phyloP scores from a whole-genome alignment of 208 protist species.

The Naegleria lovaniensis region DNA sequence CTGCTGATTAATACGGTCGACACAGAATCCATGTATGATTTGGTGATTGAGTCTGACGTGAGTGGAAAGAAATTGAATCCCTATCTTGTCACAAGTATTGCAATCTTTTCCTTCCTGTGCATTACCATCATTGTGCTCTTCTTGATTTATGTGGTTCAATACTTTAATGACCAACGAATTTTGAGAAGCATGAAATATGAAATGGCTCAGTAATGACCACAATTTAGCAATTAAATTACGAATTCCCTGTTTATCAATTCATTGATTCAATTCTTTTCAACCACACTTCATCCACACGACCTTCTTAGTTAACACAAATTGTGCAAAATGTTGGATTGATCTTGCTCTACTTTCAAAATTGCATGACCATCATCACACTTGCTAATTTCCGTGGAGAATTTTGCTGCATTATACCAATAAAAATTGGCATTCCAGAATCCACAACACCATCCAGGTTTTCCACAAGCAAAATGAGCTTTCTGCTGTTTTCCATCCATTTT shows the following conservation, averaged over 20 bases:
- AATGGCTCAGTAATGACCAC: not conserved
- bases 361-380: not conserved
- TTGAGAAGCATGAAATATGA: not conserved
- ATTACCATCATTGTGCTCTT: not conserved
- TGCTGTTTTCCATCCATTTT: not conserved
- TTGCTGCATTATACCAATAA: not conserved
- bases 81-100: not conserved
- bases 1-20: not conserved
- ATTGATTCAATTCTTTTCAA: too few species aligned
- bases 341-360: not conserved
- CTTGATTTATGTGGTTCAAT: not conserved
- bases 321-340: not conserved
- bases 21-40: not conserved
- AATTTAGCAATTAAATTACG: too few species aligned
- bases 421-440: not conserved
- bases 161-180: not conserved
- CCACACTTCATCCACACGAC: too few species aligned
- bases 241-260: too few species aligned
- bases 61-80: slow-evolving; percentile 8
- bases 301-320: not conserved
- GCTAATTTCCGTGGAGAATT: too few species aligned
- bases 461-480: not conserved
- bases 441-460: not conserved
- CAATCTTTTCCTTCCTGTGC: not conserved
- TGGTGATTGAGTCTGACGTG: not conserved